Conservation (phyloP, 495 filamentous ascomycete species). For the Penicillium macrosclerotiorum region DNA sequence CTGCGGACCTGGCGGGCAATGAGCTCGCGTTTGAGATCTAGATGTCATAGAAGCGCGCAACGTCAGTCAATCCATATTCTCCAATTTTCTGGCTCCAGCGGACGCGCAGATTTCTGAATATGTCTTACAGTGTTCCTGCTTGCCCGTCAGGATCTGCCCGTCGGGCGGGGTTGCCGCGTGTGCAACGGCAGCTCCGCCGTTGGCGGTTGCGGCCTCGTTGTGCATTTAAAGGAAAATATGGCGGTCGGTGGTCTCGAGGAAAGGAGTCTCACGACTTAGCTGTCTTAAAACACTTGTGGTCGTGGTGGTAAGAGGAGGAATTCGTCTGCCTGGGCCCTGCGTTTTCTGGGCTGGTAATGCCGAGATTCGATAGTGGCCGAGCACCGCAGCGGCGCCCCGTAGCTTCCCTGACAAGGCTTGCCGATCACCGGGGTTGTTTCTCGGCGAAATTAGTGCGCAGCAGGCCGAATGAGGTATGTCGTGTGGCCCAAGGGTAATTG, state of each 20-base stretch:
- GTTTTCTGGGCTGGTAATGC: constrained; percentile 5
- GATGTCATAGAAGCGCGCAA: not conserved
- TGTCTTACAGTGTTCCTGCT: constrained; percentile 91
- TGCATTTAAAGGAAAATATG: not conserved
- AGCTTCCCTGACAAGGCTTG: not conserved
- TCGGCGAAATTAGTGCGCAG: not conserved
- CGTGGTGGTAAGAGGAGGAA: constrained; percentile 5
- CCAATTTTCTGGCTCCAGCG: not conserved
- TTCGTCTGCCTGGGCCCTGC: constrained; percentile 19
- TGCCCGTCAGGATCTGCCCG: constrained; percentile 73
- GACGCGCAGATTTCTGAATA: not conserved
- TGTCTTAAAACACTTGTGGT: not conserved
- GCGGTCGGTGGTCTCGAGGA: not conserved
- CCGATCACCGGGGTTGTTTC: not conserved
- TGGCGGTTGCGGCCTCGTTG: constrained; percentile 7
- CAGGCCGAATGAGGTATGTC: too few relatives aligned
- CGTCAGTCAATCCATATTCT: not conserved
- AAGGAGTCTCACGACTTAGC: not conserved
- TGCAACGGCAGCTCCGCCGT: constrained; percentile 5
- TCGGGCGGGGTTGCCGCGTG: constrained; percentile 34
- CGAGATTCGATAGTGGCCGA: constrained; percentile 14
- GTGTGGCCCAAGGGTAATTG: too few relatives aligned
- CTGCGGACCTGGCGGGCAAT: constrained; percentile 82
- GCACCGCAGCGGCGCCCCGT: constrained; percentile 5
- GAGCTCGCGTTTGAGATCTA: constrained; percentile 95